Conservation (phyloP, 1,284 basidiomycete species). For the Cryptococcus sp. region DNA sequence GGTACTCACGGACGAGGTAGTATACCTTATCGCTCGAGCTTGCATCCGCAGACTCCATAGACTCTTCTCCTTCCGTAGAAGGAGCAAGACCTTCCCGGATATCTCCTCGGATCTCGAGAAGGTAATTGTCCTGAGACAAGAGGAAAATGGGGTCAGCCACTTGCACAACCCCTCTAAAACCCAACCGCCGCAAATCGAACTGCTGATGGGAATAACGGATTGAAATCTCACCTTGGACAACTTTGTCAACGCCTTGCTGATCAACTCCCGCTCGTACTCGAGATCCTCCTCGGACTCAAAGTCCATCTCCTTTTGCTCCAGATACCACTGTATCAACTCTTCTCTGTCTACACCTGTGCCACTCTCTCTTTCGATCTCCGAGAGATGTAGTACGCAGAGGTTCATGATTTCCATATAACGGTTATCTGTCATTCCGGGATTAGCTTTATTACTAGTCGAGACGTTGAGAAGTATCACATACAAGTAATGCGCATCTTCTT, state of each 20-base stretch:
- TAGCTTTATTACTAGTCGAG: constrained; percentile 2
- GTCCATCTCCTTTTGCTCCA: constrained; percentile 83
- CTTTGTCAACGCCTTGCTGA: constrained; percentile 84
- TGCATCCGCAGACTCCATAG: constrained; percentile 20
- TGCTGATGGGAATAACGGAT: no score
- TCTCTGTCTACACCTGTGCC: constrained; percentile 80
- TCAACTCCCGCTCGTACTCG: constrained; percentile 87
- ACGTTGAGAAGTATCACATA: constrained; percentile 22
- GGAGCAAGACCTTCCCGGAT: constrained; percentile 71
- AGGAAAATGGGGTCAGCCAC: no score
- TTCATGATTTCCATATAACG: constrained; percentile 89
- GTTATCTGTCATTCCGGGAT: constrained; percentile 61
- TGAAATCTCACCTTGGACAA: constrained; percentile 87
- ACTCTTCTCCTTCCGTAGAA: constrained; percentile 52
- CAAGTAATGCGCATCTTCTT: constrained; percentile 82
- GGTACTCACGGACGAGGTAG: constrained; percentile 51
- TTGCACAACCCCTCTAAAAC: no score
- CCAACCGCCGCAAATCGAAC: no score
- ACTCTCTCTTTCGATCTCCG: constrained; percentile 72
- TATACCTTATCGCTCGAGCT: constrained; percentile 39
- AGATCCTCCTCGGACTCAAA: constrained; percentile 82
- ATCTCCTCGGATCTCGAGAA: constrained; percentile 79
- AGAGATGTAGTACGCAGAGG: constrained; percentile 74
- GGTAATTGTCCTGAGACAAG: constrained; percentile 73
- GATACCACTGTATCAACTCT: constrained; percentile 94